Conservation (phyloP, 345 rosid genomes). For the Reutealis trisperma region DNA sequence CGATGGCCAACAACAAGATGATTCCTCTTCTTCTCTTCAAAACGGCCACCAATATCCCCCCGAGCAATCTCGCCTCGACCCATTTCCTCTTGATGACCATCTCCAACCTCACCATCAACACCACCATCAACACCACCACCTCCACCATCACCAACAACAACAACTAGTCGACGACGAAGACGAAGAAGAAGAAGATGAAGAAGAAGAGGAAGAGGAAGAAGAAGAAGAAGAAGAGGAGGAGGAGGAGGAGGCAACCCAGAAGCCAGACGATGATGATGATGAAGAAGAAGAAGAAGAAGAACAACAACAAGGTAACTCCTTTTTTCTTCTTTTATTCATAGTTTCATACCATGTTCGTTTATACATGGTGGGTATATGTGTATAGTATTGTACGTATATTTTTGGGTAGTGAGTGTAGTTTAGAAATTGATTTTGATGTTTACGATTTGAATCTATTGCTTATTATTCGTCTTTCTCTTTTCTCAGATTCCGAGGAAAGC, state of each 20-base stretch:
- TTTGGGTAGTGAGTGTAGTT: slow-evolving; percentile 20
- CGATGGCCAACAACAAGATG: slow-evolving; percentile 35
- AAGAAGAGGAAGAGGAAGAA: slow-evolving; percentile 32
- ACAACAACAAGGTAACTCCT: slow-evolving; percentile 22
- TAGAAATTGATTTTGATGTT: slow-evolving; percentile 22
- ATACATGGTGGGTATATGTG: slow-evolving; percentile 16
- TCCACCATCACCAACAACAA: background rate
- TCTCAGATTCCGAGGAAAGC: slow-evolving; percentile 63
- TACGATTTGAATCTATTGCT: slow-evolving; percentile 21
- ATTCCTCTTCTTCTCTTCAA: slow-evolving; percentile 16
- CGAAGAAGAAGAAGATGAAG: slow-evolving; percentile 8
- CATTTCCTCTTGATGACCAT: slow-evolving; percentile 3
- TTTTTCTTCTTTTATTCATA: background rate
- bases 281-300: slow-evolving; percentile 28
- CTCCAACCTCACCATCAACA: background rate
- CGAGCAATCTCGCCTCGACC: slow-evolving; percentile 7
- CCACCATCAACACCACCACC: background rate
- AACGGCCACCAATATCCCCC: slow-evolving; percentile 19
- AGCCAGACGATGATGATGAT: slow-evolving; percentile 32
- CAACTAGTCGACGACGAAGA: too few relatives aligned
- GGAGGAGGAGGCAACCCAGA: slow-evolving; percentile 27
- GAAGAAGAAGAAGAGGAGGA: slow-evolving; percentile 29
- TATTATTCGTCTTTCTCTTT: slow-evolving; percentile 4
- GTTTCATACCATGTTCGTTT: background rate
- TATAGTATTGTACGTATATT: slow-evolving; percentile 20